Evolutionary conservation across 139 green algal genomes (phyloP), one percentile per base, ranked within the genome.

Genomic region (Chlamydomonas sphaeroides): DNA sequence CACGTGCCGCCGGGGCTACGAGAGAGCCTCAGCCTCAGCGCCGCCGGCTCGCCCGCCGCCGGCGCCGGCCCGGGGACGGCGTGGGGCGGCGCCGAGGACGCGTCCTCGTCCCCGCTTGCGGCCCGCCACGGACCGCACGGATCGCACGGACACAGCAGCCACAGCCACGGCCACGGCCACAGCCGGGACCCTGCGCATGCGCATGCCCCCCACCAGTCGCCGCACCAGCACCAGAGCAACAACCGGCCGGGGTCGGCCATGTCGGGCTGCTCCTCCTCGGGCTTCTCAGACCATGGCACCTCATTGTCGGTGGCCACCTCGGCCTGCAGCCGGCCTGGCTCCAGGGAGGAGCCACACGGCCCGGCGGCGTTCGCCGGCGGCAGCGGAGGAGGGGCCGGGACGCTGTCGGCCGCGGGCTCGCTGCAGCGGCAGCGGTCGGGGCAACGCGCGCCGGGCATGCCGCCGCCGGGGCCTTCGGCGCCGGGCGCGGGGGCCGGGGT

Each of bases 381-480:
- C n/a, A n/a, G n/a, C n/a, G n/a, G n/a, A n/a, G n/a, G n/a, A n/a
- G n/a, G n/a, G n/a, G n/a, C n/a, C n/a, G n/a, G n/a, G n/a, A n/a
- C n/a, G n/a, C n/a, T n/a, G n/a, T n/a, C n/a, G n/a, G n/a, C n/a
- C n/a, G n/a, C n/a, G n/a, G n/a, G n/a, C n/a, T 5, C 57, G n/a
- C n/a, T 70, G n/a, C 42, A 51, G 32, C 61, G 62, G 32, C 61
- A 51, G 65, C 45, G n/a, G 63, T 71, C 59, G 3, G 73, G 20
- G 5, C 62, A 61, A 8, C 62, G 75, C 0, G 62, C 62, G n/a
- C 75, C 75, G 42, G 75, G 75, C 28, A 14, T 80, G 5, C 74
- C 74, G 6, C 74, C 74, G 6, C 25, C 41, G 2, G 74, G 74
- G 39, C 74, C 74, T 2, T 80, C 74, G 20, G 61, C 61, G 26